Conservation (phyloP, 345 rosid species). For the Dipteronia sinensis region DNA sequence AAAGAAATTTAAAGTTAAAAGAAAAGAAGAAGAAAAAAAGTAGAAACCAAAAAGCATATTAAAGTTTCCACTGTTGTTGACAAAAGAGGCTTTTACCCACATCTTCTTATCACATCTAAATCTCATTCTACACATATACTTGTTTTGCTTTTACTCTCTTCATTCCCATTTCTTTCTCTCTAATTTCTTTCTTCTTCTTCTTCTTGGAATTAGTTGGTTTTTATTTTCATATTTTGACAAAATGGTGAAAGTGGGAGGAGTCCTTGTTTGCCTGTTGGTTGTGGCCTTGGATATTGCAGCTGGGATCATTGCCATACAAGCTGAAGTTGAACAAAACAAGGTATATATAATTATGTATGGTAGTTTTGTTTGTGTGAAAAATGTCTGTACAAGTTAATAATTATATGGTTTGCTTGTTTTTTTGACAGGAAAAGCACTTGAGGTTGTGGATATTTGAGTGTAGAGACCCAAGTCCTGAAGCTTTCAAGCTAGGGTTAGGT, state of each 20-base stretch:
- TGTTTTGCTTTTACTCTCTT: constrained; percentile 10
- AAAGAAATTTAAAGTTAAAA: constrained; percentile 10
- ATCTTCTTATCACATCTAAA: constrained; percentile 22
- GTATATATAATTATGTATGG: too few relatives aligned
- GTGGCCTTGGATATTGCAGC: constrained; percentile 81
- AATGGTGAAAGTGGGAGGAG: constrained; percentile 67
- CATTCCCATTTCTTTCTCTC: not conserved
- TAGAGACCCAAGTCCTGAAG: constrained; percentile 80
- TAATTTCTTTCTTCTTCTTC: constrained; percentile 9
- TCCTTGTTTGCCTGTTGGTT: constrained; percentile 72
- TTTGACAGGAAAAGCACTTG: constrained; percentile 69
- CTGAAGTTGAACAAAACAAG: constrained; percentile 86
- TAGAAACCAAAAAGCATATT: constrained; percentile 11
- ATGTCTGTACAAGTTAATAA: too few relatives aligned
- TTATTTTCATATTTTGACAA: not conserved
- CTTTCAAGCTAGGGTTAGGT: constrained; percentile 74
- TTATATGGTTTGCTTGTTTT: not conserved
- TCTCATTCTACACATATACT: not conserved
- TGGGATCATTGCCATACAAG: constrained; percentile 89
- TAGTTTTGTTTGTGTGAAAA: too few relatives aligned
- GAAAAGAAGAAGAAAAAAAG: constrained; percentile 12
- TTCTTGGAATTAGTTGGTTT: not conserved
- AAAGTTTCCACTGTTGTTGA: constrained; percentile 35
- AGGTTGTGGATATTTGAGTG: constrained; percentile 89
- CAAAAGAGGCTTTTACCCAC: constrained; percentile 51